phyloP scores from a whole-genome alignment of 176 grass and related monocot genomes.

The Puya raimondii region DNA sequence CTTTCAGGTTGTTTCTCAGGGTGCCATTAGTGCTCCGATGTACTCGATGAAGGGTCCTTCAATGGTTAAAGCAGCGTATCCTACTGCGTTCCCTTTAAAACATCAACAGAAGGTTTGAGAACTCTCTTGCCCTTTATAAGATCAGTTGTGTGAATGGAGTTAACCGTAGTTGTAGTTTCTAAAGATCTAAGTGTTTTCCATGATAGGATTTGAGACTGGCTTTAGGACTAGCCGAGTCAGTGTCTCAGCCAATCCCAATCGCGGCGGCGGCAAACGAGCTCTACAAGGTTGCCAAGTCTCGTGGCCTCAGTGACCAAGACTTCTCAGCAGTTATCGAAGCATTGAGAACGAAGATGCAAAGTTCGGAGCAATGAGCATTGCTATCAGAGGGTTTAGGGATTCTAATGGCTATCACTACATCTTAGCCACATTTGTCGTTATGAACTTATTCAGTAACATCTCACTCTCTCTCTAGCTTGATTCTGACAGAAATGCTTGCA shows the following conservation, averaged over 20 bases:
- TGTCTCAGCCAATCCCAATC: slow-evolving; percentile 73
- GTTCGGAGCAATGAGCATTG: slow-evolving; percentile 13
- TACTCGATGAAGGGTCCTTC: slow-evolving; percentile 80
- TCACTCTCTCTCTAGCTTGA: too few relatives aligned
- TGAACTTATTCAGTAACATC: not conserved
- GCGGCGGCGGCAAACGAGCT: slow-evolving; percentile 75
- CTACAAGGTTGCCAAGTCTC: slow-evolving; percentile 70
- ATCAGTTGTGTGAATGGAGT: not conserved
- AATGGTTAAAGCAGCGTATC: slow-evolving; percentile 80
- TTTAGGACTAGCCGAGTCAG: slow-evolving; percentile 61
- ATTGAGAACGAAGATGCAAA: slow-evolving; percentile 40
- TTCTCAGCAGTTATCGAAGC: slow-evolving; percentile 83
- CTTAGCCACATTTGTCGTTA: not conserved
- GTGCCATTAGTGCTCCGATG: slow-evolving; percentile 87
- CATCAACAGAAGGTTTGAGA: slow-evolving; percentile 84
- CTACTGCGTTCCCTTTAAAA: slow-evolving; percentile 84
- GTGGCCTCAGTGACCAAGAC: slow-evolving; percentile 56
- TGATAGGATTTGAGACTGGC: slow-evolving; percentile 80
- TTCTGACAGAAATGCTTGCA: too few relatives aligned
- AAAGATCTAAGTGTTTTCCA: not conserved
- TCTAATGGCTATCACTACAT: not conserved
- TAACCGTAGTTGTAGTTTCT: not conserved
- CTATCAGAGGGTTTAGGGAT: not conserved
- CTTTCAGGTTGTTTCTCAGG: slow-evolving; percentile 83
- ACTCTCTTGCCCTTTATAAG: slow-evolving; percentile 2